Evolutionary conservation across 805 yeast genomes (phyloP).

Genomic region (Starmerella roubikii): DNA sequence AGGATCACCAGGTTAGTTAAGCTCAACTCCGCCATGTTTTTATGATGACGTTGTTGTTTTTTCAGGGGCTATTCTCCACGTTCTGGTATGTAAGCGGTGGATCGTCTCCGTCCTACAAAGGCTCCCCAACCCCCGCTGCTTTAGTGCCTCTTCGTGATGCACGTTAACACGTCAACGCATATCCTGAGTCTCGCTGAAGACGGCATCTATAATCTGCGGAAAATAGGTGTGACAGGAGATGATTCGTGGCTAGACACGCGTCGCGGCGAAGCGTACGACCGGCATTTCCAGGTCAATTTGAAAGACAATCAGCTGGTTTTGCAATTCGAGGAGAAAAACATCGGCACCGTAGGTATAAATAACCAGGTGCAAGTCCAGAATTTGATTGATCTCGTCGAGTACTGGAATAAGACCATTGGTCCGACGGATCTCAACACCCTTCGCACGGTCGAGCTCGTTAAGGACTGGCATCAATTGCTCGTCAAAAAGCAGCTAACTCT

Average conservation of each 20-base stretch:
- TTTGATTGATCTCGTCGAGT: slow-evolving; percentile 11
- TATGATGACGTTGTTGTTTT: too few relatives aligned
- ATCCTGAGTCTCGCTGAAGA: slow-evolving; percentile 14
- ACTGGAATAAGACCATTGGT: slow-evolving; percentile 18
- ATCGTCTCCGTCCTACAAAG: too few relatives aligned
- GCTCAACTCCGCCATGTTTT: too few relatives aligned
- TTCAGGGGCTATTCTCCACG: too few relatives aligned
- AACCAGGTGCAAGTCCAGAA: slow-evolving; percentile 5
- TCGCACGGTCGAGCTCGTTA: slow-evolving; percentile 13
- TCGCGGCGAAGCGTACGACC: slow-evolving; percentile 20
- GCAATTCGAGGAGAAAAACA: slow-evolving; percentile 14
- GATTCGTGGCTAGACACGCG: slow-evolving; percentile 21
- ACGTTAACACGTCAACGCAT: slow-evolving; percentile 14
- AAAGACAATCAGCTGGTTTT: slow-evolving; percentile 8
- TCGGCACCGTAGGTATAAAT: slow-evolving; percentile 13
- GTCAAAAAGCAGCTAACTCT: slow-evolving; percentile 17
- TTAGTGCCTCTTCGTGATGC: slow-evolving; percentile 3
- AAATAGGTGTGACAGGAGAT: slow-evolving; percentile 9
- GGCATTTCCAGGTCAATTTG: slow-evolving; percentile 11
- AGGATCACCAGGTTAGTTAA: slow-evolving; percentile 7
- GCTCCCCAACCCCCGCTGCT: too few relatives aligned
- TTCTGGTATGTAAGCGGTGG: too few relatives aligned
- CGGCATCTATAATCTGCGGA: slow-evolving; percentile 13
- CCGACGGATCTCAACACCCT: slow-evolving; percentile 20
- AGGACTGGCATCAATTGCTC: slow-evolving; percentile 12